Base-by-base conservation (phyloP, 306 rosid genomes). In the Inga laurina region DNA sequence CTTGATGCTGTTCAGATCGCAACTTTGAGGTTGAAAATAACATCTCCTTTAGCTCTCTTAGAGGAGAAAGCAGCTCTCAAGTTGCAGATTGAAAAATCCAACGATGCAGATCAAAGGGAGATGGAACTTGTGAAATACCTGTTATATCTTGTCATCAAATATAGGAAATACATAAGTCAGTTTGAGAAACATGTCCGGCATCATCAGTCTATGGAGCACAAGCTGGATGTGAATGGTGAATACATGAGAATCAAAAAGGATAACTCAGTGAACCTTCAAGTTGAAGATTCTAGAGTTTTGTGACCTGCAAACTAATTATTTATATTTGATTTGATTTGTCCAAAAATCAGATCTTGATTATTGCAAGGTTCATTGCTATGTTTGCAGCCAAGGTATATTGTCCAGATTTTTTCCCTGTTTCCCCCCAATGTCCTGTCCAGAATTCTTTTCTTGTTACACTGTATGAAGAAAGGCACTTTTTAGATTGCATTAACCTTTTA, bases 1-100 rank as follows among this genome's bases (percentile, higher is more conserved):
- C 85, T 89, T 13, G 83, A 84, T 80, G 89, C 92, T 75, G 71
- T 90, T 82, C 89, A 75, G 74, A 74, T 80, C 56, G 94, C 89
- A 59, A 87, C 90, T 68, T 82, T 54, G 41, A 88, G 61, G 77
- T 85, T 90, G 77, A 79, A 75, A 51, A 85, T 92, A 5, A 82
- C 81, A 30, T 84, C 87, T 37, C 46, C 67, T 16, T 57, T 56
- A 2, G 56, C 87, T 51, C 70, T 90, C 48, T 61, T 82, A 30
- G 78, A 73, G 75, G 97, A 92, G 88, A 90, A 76, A 82, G 84
- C 76, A 71, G 80, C 82, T 22, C 85, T 92, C 32, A 85, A 77
- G 54, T 78, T 4, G 54, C 87, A 79, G 52, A 84, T 87, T 44
- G 88, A 75, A 18, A 46, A 77, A 16, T 32, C 77, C 56, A 69